These are phyloP conservation scores for Rutstroemia sp. DNA, from an alignment of 2,329 filamentous ascomycete genomes.

Conservation along the genomic window DNA sequence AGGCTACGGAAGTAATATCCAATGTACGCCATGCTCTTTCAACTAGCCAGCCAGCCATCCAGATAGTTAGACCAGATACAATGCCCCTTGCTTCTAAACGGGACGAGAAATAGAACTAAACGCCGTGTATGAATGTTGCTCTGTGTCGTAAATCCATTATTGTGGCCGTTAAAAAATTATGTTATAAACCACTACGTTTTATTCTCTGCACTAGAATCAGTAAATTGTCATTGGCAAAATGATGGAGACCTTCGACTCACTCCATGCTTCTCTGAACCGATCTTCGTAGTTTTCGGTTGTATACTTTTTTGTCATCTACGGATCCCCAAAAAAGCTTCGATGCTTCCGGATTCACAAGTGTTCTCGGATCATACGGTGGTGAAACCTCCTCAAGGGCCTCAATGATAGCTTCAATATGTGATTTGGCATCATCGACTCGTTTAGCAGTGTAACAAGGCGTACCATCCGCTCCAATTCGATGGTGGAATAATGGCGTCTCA, in stretches of 20 bases:
- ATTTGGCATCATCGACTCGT: conserved; percentile 66
- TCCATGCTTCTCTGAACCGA: conserved; percentile 66
- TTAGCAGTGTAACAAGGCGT: conserved; percentile 75
- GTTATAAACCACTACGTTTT: too few species aligned
- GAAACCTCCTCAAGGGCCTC: conserved; percentile 77
- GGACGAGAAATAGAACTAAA: too few species aligned
- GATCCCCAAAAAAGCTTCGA: conserved; percentile 81
- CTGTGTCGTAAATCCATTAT: too few species aligned
- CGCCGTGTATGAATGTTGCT: too few species aligned
- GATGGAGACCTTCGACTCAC: conserved; percentile 29
- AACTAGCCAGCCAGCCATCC: too few species aligned
- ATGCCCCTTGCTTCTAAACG: too few species aligned
- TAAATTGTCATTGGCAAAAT: neutral
- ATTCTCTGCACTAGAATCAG: neutral
- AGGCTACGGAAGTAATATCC: too few species aligned
- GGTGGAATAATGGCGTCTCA: conserved; percentile 78
- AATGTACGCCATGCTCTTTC: too few species aligned
- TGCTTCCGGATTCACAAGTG: conserved; percentile 79
- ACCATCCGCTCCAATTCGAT: conserved; percentile 73
- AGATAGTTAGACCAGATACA: too few species aligned
- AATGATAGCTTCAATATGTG: conserved; percentile 80
- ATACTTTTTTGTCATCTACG: conserved; percentile 71
- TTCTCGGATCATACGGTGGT: conserved; percentile 84
- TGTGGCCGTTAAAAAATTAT: too few species aligned
- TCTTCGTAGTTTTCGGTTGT: conserved; percentile 72